phyloP scores from a whole-genome alignment of 352 stramenopile genomes.

The Phytophthora litchii region DNA sequence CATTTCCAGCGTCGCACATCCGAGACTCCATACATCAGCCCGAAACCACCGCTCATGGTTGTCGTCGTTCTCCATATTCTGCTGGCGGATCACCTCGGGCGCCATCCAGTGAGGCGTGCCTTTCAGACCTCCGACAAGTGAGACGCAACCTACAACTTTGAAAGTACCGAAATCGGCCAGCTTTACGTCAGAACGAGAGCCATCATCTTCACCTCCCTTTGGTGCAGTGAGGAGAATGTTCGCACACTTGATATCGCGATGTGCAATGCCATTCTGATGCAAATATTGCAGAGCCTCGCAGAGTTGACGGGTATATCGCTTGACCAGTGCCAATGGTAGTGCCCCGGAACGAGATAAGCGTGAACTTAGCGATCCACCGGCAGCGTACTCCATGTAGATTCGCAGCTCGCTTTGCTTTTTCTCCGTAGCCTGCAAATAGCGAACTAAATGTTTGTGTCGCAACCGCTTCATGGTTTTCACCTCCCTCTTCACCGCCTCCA shows the following conservation, averaged over 20 bases:
- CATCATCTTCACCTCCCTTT: not conserved
- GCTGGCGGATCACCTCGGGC: constrained; percentile 80
- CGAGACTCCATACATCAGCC: constrained; percentile 94
- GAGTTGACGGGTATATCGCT: constrained; percentile 84
- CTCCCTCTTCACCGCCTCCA: constrained; percentile 67
- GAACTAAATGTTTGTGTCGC: constrained; percentile 62
- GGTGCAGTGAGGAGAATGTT: constrained; percentile 71
- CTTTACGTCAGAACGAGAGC: constrained; percentile 51
- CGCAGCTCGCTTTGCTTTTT: constrained; percentile 61
- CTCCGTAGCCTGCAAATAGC: constrained; percentile 66
- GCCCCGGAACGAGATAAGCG: constrained; percentile 57
- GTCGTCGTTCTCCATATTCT: constrained; percentile 14
- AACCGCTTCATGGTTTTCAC: constrained; percentile 74
- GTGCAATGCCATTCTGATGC: constrained; percentile 87
- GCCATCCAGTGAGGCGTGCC: constrained; percentile 94
- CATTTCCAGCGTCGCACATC: constrained; percentile 94
- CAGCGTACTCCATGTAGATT: constrained; percentile 91
- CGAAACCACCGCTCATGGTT: constrained; percentile 79
- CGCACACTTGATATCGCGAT: constrained; percentile 89
- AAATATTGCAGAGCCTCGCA: constrained; percentile 86
- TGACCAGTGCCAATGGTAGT: constrained; percentile 45
- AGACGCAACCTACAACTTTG: constrained; percentile 72
- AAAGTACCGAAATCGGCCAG: constrained; percentile 82
- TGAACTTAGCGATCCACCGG: constrained; percentile 75
- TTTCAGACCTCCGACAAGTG: constrained; percentile 81